phyloP scores from a whole-genome alignment of 257 asterid species.

The Solanum chilense region DNA sequence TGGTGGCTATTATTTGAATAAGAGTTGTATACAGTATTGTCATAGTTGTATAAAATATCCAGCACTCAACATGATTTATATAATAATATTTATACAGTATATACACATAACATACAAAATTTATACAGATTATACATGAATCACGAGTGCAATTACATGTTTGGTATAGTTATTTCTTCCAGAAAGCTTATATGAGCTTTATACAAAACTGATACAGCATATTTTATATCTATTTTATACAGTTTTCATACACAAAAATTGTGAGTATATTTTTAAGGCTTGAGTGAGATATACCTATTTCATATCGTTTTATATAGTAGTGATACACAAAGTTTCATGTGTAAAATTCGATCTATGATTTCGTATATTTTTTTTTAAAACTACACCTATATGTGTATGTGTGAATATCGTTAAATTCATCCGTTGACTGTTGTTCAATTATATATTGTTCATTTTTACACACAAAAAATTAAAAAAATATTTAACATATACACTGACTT shows the following conservation, averaged over 20 bases:
- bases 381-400: too few species aligned
- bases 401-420: too few species aligned
- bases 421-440: too few species aligned
- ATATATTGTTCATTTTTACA: background rate
- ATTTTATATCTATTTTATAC: background rate
- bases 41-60: background rate
- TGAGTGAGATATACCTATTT: background rate
- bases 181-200: background rate
- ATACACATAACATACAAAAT: background rate
- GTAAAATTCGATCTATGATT: too few species aligned
- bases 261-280: background rate
- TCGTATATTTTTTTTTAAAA: too few species aligned
- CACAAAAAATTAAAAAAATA: too few species aligned
- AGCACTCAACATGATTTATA: background rate
- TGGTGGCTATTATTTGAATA: background rate
- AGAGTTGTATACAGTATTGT: background rate
- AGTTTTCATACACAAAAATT: background rate
- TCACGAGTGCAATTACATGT: background rate
- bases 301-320: background rate
- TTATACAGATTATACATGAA: background rate
- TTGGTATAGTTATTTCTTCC: background rate
- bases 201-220: background rate
- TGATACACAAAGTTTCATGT: background rate
- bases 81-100: background rate
- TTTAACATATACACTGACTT: too few species aligned